These are phyloP conservation scores for Vinca minor DNA, from an alignment of 257 asterid genomes.

Conservation along the genomic window DNA sequence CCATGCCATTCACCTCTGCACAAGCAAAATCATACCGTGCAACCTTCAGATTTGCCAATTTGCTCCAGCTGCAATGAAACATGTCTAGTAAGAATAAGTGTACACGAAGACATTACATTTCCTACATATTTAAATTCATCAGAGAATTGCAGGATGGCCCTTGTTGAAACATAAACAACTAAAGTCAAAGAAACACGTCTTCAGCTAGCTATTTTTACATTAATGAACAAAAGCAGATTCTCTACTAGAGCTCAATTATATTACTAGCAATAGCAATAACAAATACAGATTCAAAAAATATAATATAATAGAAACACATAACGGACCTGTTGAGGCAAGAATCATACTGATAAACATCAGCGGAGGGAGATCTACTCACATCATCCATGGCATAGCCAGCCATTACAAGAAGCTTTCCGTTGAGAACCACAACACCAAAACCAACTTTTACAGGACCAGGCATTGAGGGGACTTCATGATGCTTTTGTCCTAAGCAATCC, in stretches of 20 bases:
- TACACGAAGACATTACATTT: not conserved
- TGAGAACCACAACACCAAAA: slow-evolving; percentile 51
- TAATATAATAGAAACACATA: not conserved
- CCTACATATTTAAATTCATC: not conserved
- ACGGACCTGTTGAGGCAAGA: slow-evolving; percentile 74
- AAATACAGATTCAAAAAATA: not conserved
- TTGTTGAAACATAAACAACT: not conserved
- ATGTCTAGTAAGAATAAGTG: not conserved
- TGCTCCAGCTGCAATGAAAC: slow-evolving; percentile 62
- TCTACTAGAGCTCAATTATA: not conserved
- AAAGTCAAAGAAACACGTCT: not conserved
- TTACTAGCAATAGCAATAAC: not conserved
- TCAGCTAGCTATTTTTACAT: not conserved
- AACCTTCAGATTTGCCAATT: slow-evolving; percentile 58
- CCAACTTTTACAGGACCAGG: slow-evolving; percentile 61
- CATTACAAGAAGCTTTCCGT: slow-evolving; percentile 66
- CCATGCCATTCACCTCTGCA: slow-evolving; percentile 63
- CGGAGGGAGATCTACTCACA: slow-evolving; percentile 40
- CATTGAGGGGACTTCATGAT: slow-evolving; percentile 45
- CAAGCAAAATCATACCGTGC: slow-evolving; percentile 81
- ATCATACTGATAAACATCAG: slow-evolving; percentile 67
- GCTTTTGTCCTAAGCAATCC: slow-evolving; percentile 52
- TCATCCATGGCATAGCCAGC: slow-evolving; percentile 46
- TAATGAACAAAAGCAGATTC: not conserved
- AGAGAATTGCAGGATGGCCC: not conserved